phyloP scores from a whole-genome alignment of 805 yeast genomes.

The Schizosaccharomyces lindneri region DNA sequence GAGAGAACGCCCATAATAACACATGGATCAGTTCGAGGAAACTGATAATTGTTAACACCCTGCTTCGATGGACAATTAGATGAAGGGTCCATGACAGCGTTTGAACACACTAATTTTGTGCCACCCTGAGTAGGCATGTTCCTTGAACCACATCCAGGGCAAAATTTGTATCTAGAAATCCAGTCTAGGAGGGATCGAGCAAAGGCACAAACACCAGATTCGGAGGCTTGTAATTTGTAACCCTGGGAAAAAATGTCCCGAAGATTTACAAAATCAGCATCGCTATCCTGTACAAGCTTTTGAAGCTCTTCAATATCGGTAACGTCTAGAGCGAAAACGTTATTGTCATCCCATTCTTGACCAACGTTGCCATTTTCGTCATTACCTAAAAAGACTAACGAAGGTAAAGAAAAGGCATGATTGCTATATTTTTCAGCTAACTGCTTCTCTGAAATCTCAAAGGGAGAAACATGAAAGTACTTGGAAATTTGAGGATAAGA shows the following conservation, averaged over 20 bases:
- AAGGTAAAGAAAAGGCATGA: constrained; percentile 4
- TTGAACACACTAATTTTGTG: constrained; percentile 18
- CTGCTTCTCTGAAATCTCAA: constrained; percentile 9
- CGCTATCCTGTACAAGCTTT: neutral
- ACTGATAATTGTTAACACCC: constrained; percentile 47
- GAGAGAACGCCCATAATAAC: constrained; percentile 60
- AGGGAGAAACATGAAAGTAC: constrained; percentile 16
- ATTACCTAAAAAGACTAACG: constrained; percentile 24
- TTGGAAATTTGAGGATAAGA: constrained; percentile 13
- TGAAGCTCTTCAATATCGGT: neutral
- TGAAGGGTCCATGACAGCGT: constrained; percentile 4
- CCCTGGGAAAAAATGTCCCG: neutral
- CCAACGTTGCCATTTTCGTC: constrained; percentile 14
- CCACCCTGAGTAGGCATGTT: constrained; percentile 20
- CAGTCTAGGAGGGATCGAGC: constrained; percentile 71
- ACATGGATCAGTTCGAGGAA: constrained; percentile 83
- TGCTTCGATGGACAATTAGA: constrained; percentile 17
- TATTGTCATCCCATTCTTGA: constrained; percentile 21
- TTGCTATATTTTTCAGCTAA: constrained; percentile 14
- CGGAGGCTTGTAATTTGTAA: neutral
- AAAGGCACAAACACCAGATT: constrained; percentile 23
- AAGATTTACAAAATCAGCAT: neutral
- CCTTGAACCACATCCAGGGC: constrained; percentile 61
- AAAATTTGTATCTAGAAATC: constrained; percentile 45
- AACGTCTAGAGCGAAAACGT: constrained; percentile 5